Conservation (phyloP, 2,329 filamentous ascomycete genomes). For the Blastomyces parvus region DNA sequence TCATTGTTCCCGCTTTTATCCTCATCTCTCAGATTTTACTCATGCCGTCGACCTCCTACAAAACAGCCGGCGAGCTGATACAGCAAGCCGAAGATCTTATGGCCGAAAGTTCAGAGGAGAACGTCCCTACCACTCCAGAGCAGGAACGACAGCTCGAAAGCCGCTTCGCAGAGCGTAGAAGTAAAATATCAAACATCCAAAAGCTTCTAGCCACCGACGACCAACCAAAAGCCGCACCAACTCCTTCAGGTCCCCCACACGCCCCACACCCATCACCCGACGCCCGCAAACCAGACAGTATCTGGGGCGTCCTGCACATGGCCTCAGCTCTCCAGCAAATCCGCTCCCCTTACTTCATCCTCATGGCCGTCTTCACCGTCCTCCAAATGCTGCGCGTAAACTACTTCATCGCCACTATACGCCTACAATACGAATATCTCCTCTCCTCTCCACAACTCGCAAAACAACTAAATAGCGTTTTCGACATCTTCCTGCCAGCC, state of each 20-base stretch:
- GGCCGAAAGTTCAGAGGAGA: constrained; percentile 41
- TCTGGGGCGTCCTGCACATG: constrained; percentile 80
- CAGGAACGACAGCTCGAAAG: constrained; percentile 43
- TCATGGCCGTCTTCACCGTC: constrained; percentile 69
- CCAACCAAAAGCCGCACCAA: neutral
- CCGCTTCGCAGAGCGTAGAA: constrained; percentile 51
- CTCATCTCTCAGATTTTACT: constrained; percentile 57
- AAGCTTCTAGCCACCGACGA: constrained; percentile 27
- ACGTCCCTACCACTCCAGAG: constrained; percentile 19
- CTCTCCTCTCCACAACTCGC: constrained; percentile 55
- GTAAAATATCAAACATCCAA: constrained; percentile 60
- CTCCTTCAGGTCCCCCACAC: constrained; percentile 38
- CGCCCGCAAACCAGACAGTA: constrained; percentile 48
- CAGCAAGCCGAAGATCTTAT: constrained; percentile 53
- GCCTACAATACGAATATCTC: constrained; percentile 69
- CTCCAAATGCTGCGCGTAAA: constrained; percentile 71
- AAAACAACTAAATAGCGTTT: constrained; percentile 66
- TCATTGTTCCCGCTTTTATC: constrained; percentile 60
- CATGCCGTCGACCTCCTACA: constrained; percentile 69
- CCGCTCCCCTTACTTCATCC: constrained; percentile 68
- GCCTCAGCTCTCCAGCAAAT: constrained; percentile 64
- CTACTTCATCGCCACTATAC: constrained; percentile 77
- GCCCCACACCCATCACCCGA: constrained; percentile 47
- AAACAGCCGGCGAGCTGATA: constrained; percentile 75
- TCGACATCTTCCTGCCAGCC: constrained; percentile 70